A percentile compares a stretch with the other conserved stretches of the same genome.
Evolutionary conservation across 2,329 filamentous ascomycete genomes (phyloP).

Genomic region (Dactylellina leptospora): DNA sequence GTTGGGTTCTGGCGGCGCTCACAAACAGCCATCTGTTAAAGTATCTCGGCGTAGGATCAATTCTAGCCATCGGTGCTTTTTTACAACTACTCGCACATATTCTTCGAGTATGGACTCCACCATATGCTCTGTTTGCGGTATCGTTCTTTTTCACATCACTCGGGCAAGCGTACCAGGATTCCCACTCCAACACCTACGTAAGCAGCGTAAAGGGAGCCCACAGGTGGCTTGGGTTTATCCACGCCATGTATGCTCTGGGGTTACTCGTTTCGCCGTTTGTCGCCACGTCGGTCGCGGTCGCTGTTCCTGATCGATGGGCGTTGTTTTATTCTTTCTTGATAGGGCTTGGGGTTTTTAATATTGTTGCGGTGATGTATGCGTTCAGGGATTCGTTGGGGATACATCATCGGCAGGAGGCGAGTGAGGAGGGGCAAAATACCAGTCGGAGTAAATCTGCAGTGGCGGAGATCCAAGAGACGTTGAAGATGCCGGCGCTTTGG

Average conservation of each 20-base stretch:
- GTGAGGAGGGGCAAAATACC: constrained; percentile 36
- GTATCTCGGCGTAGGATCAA: constrained; percentile 67
- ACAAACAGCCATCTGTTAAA: constrained; percentile 67
- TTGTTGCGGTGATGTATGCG: constrained; percentile 63
- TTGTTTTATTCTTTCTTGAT: constrained; percentile 69
- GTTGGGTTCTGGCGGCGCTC: constrained; percentile 63
- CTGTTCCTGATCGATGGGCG: constrained; percentile 63
- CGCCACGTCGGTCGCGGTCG: constrained; percentile 65
- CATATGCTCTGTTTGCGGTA: constrained; percentile 67
- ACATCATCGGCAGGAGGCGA: constrained; percentile 21
- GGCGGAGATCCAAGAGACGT: constrained; percentile 62
- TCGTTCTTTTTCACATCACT: constrained; percentile 69
- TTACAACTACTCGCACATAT: constrained; percentile 68
- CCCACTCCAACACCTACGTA: constrained; percentile 71
- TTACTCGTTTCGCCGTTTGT: constrained; percentile 69
- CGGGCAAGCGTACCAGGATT: constrained; percentile 72
- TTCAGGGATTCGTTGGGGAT: constrained; percentile 65
- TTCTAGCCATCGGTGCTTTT: constrained; percentile 67
- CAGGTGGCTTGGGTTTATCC: constrained; percentile 71
- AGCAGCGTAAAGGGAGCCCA: constrained; percentile 66
- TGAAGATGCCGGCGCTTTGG: constrained; percentile 66
- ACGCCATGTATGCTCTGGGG: constrained; percentile 70
- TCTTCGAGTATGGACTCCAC: constrained; percentile 68
- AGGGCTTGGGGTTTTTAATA: constrained; percentile 66
- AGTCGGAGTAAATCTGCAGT: constrained; percentile 60